Percentiles rank a stretch among this genome's conserved stretches.
Evolutionary conservation across 2,329 filamentous ascomycete genomes (phyloP).

Genomic region (Incumbomyces delicatus): DNA sequence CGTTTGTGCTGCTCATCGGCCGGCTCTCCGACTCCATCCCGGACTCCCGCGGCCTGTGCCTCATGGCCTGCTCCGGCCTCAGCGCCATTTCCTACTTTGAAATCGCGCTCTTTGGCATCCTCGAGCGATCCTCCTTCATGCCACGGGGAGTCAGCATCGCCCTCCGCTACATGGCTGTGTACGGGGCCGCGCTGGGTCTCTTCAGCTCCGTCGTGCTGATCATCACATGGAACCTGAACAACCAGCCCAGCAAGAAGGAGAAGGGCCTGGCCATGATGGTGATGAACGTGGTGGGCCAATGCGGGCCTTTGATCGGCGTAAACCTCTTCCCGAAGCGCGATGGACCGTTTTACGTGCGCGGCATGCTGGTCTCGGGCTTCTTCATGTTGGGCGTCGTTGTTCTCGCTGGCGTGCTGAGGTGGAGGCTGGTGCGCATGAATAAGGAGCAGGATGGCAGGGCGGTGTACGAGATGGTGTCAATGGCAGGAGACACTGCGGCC

Average conservation of each 20-base stretch:
- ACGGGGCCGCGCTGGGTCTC: slow-evolving; percentile 69
- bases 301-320: slow-evolving; percentile 62
- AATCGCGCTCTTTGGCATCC: slow-evolving; percentile 50
- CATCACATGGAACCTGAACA: slow-evolving; percentile 83
- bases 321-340: slow-evolving; percentile 52
- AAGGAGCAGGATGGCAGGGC: slow-evolving; percentile 25
- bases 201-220: slow-evolving; percentile 76
- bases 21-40: slow-evolving; percentile 58
- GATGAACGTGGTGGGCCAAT: slow-evolving; percentile 72
- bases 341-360: slow-evolving; percentile 51
- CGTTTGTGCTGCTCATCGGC: slow-evolving; percentile 61
- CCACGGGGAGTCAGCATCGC: slow-evolving; percentile 25
- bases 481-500: neutral
- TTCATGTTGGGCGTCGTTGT: slow-evolving; percentile 54
- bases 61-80: slow-evolving; percentile 59
- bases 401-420: slow-evolving; percentile 45
- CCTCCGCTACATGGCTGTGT: slow-evolving; percentile 62
- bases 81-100: slow-evolving; percentile 53
- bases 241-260: slow-evolving; percentile 58
- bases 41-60: slow-evolving; percentile 50
- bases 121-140: slow-evolving; percentile 26
- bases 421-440: slow-evolving; percentile 47
- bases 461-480: slow-evolving; percentile 3
- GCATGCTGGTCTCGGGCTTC: slow-evolving; percentile 53
- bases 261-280: slow-evolving; percentile 71